phyloP scores from a whole-genome alignment of 176 grass and related monocot genomes.

The Thinopyrum elongatum region DNA sequence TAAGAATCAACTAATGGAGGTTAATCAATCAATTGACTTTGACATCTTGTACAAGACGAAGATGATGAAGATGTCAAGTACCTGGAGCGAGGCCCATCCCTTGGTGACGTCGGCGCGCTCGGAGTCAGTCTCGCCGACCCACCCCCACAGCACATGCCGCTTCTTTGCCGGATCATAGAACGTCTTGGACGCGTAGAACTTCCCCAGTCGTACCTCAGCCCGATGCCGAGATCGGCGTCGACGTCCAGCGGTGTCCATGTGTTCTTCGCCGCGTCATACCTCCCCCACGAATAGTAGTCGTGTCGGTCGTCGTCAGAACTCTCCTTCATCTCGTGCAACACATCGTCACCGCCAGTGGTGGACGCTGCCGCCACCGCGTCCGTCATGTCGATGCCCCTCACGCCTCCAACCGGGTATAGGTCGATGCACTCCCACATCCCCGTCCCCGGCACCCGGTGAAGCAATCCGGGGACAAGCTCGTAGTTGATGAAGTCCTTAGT shows the following conservation, averaged over 20 bases:
- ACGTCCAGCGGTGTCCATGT: slow-evolving; percentile 52
- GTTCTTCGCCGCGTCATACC: slow-evolving; percentile 42
- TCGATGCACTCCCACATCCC: slow-evolving; percentile 98
- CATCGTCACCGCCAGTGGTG: not conserved
- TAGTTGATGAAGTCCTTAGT: slow-evolving; percentile 49
- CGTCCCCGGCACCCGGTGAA: slow-evolving; percentile 40
- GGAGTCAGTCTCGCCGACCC: slow-evolving; percentile 84
- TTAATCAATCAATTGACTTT: not conserved
- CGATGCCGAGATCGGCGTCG: slow-evolving; percentile 56
- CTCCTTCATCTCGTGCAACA: slow-evolving; percentile 82
- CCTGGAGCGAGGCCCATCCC: slow-evolving; percentile 92
- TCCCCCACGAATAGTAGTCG: slow-evolving; percentile 84
- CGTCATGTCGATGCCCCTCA: slow-evolving; percentile 38
- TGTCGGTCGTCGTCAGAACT: slow-evolving; percentile 85
- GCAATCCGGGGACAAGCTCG: slow-evolving; percentile 42
- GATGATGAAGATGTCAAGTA: not conserved
- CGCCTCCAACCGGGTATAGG: slow-evolving; percentile 51
- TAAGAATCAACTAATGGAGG: not conserved
- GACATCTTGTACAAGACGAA: not conserved
- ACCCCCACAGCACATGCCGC: slow-evolving; percentile 77
- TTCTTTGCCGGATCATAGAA: slow-evolving; percentile 75
- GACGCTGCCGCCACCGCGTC: not conserved
- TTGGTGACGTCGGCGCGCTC: slow-evolving; percentile 73
- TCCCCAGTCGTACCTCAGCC: slow-evolving; percentile 90
- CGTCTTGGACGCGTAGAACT: slow-evolving; percentile 91